Evolutionary conservation across 2,329 filamentous ascomycete species (phyloP).

Genomic region (Orbilia javanica): DNA sequence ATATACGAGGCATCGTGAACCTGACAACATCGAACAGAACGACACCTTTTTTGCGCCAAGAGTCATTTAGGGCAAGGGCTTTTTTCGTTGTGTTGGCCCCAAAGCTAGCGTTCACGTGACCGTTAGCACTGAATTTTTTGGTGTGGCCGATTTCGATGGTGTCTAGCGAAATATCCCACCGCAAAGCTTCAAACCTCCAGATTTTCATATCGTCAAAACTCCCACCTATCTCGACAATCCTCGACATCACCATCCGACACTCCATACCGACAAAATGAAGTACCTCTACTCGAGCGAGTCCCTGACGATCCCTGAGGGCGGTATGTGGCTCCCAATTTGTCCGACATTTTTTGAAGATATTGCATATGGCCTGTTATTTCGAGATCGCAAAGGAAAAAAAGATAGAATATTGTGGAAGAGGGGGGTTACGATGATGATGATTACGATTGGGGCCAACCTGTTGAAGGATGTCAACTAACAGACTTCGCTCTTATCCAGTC

Average conservation of each 20-base stretch:
- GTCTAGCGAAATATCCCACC: conserved; percentile 54
- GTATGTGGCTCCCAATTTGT: conserved; percentile 73
- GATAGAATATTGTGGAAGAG: conserved; percentile 42
- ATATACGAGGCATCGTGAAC: too few species aligned
- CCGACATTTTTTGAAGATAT: conserved; percentile 50
- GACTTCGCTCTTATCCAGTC: conserved; percentile 73
- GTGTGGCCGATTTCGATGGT: conserved; percentile 47
- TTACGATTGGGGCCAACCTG: not conserved
- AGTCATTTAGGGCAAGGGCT: conserved; percentile 58
- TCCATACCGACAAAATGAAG: conserved; percentile 75
- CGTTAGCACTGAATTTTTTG: conserved; percentile 54
- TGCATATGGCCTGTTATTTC: too few species aligned
- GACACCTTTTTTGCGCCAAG: conserved; percentile 45
- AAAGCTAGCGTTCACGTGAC: conserved; percentile 36
- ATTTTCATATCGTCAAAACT: conserved; percentile 50
- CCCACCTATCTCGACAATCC: conserved; percentile 28
- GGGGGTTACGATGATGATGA: not conserved
- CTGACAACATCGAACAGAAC: too few species aligned
- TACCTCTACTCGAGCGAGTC: conserved; percentile 99
- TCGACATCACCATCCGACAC: conserved; percentile 40
- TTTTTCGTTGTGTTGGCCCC: conserved; percentile 14
- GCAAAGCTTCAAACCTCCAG: conserved; percentile 31
- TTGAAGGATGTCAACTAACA: conserved; percentile 62
- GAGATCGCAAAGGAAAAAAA: conserved; percentile 27
- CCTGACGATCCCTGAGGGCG: conserved; percentile 95